Evolutionary conservation across 345 rosid species (phyloP).

Genomic region (Garcia nutans): DNA sequence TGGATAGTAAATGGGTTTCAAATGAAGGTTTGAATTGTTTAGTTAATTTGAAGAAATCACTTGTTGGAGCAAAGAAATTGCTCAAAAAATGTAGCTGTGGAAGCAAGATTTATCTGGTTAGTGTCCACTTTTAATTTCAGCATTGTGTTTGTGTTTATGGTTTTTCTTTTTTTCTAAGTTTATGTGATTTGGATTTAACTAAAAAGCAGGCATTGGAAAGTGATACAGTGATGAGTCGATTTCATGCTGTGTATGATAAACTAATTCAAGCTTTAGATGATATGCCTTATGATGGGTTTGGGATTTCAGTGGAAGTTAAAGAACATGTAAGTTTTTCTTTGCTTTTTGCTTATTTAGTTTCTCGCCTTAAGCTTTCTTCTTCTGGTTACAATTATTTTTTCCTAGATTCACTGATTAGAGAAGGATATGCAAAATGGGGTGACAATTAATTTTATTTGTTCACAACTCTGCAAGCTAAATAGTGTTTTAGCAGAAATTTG

Average conservation of each 20-base stretch:
- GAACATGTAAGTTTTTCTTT: constrained; percentile 45
- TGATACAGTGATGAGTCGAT: constrained; percentile 55
- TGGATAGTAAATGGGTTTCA: constrained; percentile 9
- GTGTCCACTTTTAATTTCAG: background rate
- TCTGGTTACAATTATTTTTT: background rate
- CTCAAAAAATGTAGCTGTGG: constrained; percentile 53
- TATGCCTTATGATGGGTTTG: constrained; percentile 44
- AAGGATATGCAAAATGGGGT: background rate
- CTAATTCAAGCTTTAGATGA: constrained; percentile 47
- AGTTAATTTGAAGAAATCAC: constrained; percentile 38
- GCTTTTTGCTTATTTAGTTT: background rate
- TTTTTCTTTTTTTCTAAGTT: background rate
- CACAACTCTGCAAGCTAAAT: background rate
- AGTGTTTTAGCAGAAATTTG: background rate
- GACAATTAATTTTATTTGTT: background rate
- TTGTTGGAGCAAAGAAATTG: constrained; percentile 49
- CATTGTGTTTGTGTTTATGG: background rate
- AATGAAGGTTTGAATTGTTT: constrained; percentile 26
- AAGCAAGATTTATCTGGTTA: constrained; percentile 65
- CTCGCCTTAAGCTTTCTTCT: background rate
- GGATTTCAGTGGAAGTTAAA: constrained; percentile 54
- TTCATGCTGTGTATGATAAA: constrained; percentile 51
- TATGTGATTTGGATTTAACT: constrained; percentile 4
- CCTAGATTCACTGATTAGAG: constrained; percentile 12
- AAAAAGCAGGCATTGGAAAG: constrained; percentile 52